Conservation (phyloP, 2,329 filamentous ascomycete species). For the Diplodia intermedia region DNA sequence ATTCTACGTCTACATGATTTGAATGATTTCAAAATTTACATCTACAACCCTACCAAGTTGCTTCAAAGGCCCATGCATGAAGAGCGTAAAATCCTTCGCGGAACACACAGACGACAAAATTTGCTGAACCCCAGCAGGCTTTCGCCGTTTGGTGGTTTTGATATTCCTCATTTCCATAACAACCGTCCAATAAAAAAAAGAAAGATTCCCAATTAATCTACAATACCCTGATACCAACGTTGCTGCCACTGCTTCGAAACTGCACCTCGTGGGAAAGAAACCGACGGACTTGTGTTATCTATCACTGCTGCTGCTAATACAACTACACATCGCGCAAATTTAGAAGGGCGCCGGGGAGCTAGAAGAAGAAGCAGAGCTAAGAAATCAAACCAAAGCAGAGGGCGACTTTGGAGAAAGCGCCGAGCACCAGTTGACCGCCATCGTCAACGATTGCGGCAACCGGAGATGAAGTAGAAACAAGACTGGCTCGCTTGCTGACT, state of each 20-base stretch:
- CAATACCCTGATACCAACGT: constrained; percentile 17
- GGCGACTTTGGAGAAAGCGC: constrained; percentile 1
- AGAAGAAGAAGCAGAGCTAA: constrained; percentile 10
- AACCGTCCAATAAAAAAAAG: background rate
- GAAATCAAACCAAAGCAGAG: background rate
- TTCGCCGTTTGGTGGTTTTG: background rate
- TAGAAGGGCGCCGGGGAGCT: background rate
- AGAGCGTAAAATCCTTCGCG: background rate
- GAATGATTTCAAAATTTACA: no score
- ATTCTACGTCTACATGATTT: no score
- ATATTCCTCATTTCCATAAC: constrained; percentile 27
- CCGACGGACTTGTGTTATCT: constrained; percentile 20
- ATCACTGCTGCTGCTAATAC: constrained; percentile 30
- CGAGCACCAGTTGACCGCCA: constrained; percentile 1
- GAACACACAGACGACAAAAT: background rate
- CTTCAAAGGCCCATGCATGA: background rate
- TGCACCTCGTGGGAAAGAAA: background rate
- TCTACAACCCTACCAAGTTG: background rate
- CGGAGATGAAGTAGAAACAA: constrained; percentile 9
- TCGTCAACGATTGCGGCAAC: constrained; percentile 23
- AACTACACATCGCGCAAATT: constrained; percentile 26
- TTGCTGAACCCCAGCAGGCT: background rate
- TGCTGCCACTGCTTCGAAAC: constrained; percentile 11
- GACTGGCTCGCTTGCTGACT: constrained; percentile 24
- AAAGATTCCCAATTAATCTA: constrained; percentile 18